Evolutionary conservation across 176 grass and related monocot genomes (phyloP).

Genomic region (Oryza brachyantha): DNA sequence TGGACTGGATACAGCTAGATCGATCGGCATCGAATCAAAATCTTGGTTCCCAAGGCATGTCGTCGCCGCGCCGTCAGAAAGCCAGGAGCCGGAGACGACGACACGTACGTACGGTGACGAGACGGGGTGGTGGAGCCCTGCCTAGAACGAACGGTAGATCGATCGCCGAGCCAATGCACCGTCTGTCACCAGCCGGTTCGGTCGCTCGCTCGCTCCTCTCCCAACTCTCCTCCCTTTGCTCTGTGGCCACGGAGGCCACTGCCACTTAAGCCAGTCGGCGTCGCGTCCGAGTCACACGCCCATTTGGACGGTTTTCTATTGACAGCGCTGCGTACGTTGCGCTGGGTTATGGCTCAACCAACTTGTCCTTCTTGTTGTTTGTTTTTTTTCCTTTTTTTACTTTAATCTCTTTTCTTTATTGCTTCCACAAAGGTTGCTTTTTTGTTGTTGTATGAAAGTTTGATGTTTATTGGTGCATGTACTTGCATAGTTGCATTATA

Average conservation of each 20-base stretch:
- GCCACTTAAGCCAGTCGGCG: conserved; percentile 4
- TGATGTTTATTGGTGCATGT: not conserved
- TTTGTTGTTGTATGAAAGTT: not conserved
- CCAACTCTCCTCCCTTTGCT: not conserved
- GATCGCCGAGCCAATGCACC: not conserved
- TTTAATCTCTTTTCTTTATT: not conserved
- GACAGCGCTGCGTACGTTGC: not conserved
- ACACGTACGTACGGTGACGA: not conserved
- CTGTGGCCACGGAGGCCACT: conserved; percentile 11
- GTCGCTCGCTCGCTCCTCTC: not conserved
- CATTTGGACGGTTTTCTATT: not conserved
- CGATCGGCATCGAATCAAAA: conserved; percentile 28
- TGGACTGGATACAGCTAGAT: not conserved
- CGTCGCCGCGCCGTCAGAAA: not conserved
- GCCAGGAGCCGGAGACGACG: not conserved
- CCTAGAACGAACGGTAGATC: not conserved
- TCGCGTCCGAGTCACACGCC: conserved; percentile 19
- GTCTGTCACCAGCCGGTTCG: conserved; percentile 22
- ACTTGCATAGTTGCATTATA: not conserved
- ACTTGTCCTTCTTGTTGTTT: not conserved
- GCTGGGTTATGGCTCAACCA: not conserved
- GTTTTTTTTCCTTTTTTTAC: not conserved
- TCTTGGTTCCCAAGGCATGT: not conserved
- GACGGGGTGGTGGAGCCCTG: conserved; percentile 25
- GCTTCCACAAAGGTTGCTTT: not conserved